Evolutionary conservation across 2,329 filamentous ascomycete genomes (phyloP).

Genomic region (Botrytis byssoidea): DNA sequence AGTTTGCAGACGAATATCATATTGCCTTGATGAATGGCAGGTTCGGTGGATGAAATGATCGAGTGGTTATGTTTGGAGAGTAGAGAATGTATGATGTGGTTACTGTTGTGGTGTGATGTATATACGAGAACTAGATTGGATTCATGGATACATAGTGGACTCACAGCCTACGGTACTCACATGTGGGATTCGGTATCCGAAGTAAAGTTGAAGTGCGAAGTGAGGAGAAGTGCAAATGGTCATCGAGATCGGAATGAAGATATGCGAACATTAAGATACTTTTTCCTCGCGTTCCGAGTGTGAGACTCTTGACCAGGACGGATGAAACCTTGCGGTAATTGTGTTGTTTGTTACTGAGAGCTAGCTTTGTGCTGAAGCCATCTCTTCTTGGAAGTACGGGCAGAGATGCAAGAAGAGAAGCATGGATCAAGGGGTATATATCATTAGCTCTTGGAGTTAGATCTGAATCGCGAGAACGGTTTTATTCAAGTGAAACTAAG

Average conservation of each 20-base stretch:
- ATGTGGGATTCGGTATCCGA: background rate
- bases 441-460: background rate
- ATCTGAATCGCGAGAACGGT: background rate
- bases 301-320: background rate
- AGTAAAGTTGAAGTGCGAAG: background rate
- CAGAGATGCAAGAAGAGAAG: background rate
- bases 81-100: too few species aligned
- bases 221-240: background rate
- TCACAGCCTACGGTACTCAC: background rate
- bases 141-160: background rate
- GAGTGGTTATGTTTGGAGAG: background rate
- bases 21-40: background rate
- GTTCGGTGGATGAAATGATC: background rate
- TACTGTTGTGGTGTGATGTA: background rate
- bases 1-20: conserved; percentile 1
- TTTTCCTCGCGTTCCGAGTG: background rate
- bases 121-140: background rate
- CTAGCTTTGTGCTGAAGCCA: background rate
- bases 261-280: background rate
- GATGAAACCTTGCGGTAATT: background rate
- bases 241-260: background rate
- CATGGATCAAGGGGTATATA: background rate
- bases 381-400: too few species aligned
- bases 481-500: background rate
- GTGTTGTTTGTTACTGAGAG: background rate